phyloP scores from a whole-genome alignment of 768 basidiomycete genomes.

The Coprinopsis cinerea region DNA sequence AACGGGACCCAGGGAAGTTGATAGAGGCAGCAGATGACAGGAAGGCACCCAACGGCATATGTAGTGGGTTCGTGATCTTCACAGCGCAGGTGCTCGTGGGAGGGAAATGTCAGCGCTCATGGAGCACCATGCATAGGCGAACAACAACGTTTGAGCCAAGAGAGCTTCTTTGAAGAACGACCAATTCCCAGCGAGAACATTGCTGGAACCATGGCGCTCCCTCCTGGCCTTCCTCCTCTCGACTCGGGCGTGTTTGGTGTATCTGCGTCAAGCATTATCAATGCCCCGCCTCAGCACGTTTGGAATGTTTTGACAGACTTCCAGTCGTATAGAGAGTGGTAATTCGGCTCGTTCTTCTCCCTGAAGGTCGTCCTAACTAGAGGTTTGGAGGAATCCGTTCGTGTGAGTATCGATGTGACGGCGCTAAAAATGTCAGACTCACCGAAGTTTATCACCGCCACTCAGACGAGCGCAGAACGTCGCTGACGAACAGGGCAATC shows the following conservation, averaged over 20 bases:
- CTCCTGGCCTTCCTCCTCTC: no score
- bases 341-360: slow-evolving; percentile 4
- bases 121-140: no score
- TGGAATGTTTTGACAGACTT: slow-evolving; percentile 62
- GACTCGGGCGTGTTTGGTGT: slow-evolving; percentile 43
- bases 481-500: slow-evolving; percentile 32
- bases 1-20: no score
- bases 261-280: slow-evolving; percentile 44
- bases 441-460: neutral
- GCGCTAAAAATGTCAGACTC: neutral
- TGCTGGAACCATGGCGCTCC: no score
- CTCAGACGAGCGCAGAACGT: slow-evolving; percentile 42
- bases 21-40: no score
- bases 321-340: slow-evolving; percentile 58
- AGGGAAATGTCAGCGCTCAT: no score
- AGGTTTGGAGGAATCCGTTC: slow-evolving; percentile 60
- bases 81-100: no score
- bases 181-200: no score
- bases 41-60: no score
- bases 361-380: neutral
- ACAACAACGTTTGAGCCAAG: no score
- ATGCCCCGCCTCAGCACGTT: slow-evolving; percentile 55
- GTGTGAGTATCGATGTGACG: slow-evolving; percentile 35
- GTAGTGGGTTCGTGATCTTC: no score
- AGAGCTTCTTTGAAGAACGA: no score